phyloP scores from a whole-genome alignment of 306 rosid species.

The Ammopiptanthus mongolicus region DNA sequence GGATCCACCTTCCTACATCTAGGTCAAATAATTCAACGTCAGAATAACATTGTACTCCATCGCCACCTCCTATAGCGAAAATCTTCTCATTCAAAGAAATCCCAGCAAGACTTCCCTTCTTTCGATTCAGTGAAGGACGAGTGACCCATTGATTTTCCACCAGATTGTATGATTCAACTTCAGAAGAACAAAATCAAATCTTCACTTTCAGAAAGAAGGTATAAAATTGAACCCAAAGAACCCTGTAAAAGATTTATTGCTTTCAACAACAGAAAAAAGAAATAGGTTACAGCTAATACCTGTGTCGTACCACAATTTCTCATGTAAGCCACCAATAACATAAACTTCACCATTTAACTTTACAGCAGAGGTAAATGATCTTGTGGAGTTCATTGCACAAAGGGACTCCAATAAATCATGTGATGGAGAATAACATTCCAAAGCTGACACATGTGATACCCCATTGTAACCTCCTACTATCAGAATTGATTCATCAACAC shows the following conservation, averaged over 20 bases:
- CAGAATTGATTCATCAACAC: constrained; percentile 27
- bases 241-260: not conserved
- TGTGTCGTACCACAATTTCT: constrained; percentile 30
- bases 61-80: constrained; percentile 50
- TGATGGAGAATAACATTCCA: constrained; percentile 31
- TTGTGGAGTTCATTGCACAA: constrained; percentile 32
- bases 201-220: not conserved
- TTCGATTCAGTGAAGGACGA: constrained; percentile 34
- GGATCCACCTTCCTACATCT: constrained; percentile 41
- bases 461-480: constrained; percentile 48
- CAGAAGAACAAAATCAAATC: not conserved
- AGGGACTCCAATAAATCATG: constrained; percentile 26
- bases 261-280: not conserved
- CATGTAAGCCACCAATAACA: constrained; percentile 34
- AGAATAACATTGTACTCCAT: constrained; percentile 34
- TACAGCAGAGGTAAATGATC: constrained; percentile 24
- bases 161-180: constrained; percentile 45
- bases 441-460: constrained; percentile 19
- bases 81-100: constrained; percentile 34
- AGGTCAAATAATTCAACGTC: constrained; percentile 40
- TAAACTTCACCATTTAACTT: constrained; percentile 34
- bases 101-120: constrained; percentile 39
- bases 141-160: constrained; percentile 28
- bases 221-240: not conserved
- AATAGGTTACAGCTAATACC: constrained; percentile 21